Conservation (phyloP, 2,329 filamentous ascomycete species). For the Aquanectria penicillioides region DNA sequence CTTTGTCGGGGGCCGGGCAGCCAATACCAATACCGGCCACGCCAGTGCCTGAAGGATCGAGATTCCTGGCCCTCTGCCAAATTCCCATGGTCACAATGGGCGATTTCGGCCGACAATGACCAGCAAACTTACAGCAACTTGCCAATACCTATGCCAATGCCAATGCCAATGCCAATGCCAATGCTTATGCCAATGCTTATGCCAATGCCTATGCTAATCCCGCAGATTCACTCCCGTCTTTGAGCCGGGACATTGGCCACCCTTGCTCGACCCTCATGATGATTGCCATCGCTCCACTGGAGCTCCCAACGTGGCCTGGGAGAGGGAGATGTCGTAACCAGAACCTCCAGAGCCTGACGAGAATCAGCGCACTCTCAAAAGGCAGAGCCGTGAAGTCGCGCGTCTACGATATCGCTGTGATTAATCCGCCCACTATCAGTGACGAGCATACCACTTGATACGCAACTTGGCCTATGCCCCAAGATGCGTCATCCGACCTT, state of each 20-base stretch:
- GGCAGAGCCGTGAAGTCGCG: too few relatives aligned
- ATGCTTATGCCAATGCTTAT: too few relatives aligned
- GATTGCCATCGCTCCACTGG: neutral
- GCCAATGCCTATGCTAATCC: neutral
- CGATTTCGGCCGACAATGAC: conserved; percentile 24
- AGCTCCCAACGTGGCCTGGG: neutral
- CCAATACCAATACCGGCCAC: conserved; percentile 19
- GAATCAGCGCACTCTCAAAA: neutral
- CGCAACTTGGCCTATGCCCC: conserved; percentile 12
- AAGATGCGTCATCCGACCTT: conserved; percentile 28
- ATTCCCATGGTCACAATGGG: conserved; percentile 37
- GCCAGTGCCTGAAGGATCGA: conserved; percentile 33
- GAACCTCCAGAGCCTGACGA: neutral
- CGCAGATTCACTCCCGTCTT: neutral
- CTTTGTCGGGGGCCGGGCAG: conserved; percentile 23
- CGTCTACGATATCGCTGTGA: too few relatives aligned
- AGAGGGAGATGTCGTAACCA: neutral
- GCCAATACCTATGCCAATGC: conserved; percentile 16
- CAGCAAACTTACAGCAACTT: conserved; percentile 6
- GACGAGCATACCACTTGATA: conserved; percentile 28
- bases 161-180: conserved; percentile 10
- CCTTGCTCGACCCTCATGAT: neutral
- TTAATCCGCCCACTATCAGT: too few relatives aligned
- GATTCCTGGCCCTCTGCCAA: conserved; percentile 30
- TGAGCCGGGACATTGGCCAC: neutral